phyloP scores from a whole-genome alignment of 306 rosid genomes.

The Gastrolobium bilobum region DNA sequence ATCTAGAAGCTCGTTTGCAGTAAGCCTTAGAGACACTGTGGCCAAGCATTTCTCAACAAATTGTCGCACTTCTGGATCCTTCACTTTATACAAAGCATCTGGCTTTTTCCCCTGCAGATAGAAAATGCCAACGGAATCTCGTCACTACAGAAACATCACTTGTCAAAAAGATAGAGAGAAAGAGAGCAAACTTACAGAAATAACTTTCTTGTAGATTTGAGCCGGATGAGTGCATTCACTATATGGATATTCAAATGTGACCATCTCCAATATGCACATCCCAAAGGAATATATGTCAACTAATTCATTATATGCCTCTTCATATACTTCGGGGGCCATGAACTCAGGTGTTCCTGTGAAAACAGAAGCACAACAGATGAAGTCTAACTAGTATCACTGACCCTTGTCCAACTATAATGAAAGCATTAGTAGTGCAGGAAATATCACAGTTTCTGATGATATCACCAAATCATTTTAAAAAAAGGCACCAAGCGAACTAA shows the following conservation, averaged over 20 bases:
- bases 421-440: background rate
- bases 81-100: slow-evolving; percentile 86
- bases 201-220: slow-evolving; percentile 96
- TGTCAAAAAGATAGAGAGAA: slow-evolving; percentile 13
- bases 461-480: slow-evolving; percentile 27
- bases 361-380: slow-evolving; percentile 40
- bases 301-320: slow-evolving; percentile 93
- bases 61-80: slow-evolving; percentile 84
- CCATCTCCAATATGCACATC: slow-evolving; percentile 98
- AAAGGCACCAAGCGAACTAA: slow-evolving; percentile 40
- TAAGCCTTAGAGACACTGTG: slow-evolving; percentile 78
- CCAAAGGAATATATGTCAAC: slow-evolving; percentile 99
- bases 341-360: slow-evolving; percentile 93
- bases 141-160: slow-evolving; percentile 28
- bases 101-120: slow-evolving; percentile 84
- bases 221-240: slow-evolving; percentile 97
- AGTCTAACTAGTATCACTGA: slow-evolving; percentile 23
- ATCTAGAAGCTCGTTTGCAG: slow-evolving; percentile 88
- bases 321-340: slow-evolving; percentile 99
- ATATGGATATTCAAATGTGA: slow-evolving; percentile 95
- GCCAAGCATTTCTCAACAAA: slow-evolving; percentile 97
- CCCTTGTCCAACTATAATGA: background rate
- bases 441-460: slow-evolving; percentile 23
- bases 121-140: slow-evolving; percentile 51
- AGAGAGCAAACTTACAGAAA: slow-evolving; percentile 73